phyloP scores from a whole-genome alignment of 1,139 yeast genomes.

The Blastobotrys capitulatus region DNA sequence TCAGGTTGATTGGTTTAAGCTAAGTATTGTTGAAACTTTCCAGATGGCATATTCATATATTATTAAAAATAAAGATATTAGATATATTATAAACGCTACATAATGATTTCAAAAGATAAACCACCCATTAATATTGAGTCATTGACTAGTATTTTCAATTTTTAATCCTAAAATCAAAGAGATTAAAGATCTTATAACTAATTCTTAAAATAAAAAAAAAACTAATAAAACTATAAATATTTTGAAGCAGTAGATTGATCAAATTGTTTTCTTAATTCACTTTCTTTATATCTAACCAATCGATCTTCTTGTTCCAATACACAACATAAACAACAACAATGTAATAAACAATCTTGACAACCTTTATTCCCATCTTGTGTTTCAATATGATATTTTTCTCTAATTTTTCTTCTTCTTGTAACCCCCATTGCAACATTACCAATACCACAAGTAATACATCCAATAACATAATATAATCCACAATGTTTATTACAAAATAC shows the following conservation, averaged over 20 bases:
- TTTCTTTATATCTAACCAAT: neutral
- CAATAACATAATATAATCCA: neutral
- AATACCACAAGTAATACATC: neutral
- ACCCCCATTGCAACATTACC: conserved; percentile 1
- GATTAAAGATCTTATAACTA: too few relatives aligned
- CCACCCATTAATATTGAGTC: too few relatives aligned
- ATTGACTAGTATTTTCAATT: too few relatives aligned
- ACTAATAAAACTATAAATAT: too few relatives aligned
- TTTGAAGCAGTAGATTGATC: neutral
- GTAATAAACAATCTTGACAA: conserved; percentile 3
- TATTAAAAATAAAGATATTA: too few relatives aligned
- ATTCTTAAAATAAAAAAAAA: too few relatives aligned
- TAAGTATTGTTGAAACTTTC: too few relatives aligned
- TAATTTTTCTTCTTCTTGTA: conserved; percentile 2
- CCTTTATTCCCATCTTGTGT: neutral
- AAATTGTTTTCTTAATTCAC: neutral
- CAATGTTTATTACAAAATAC: conserved; percentile 3
- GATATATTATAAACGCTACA: too few relatives aligned
- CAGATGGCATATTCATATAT: too few relatives aligned
- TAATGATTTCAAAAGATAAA: too few relatives aligned
- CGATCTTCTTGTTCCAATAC: conserved; percentile 7
- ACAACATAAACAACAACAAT: conserved; percentile 9
- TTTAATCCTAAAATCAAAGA: too few relatives aligned
- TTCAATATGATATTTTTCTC: conserved; percentile 5
- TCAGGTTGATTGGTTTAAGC: too few relatives aligned